Evolutionary conservation across 768 basidiomycete species (phyloP), one percentile per base, ranked within the genome.

Genomic region (Trametes cinnabarina): DNA sequence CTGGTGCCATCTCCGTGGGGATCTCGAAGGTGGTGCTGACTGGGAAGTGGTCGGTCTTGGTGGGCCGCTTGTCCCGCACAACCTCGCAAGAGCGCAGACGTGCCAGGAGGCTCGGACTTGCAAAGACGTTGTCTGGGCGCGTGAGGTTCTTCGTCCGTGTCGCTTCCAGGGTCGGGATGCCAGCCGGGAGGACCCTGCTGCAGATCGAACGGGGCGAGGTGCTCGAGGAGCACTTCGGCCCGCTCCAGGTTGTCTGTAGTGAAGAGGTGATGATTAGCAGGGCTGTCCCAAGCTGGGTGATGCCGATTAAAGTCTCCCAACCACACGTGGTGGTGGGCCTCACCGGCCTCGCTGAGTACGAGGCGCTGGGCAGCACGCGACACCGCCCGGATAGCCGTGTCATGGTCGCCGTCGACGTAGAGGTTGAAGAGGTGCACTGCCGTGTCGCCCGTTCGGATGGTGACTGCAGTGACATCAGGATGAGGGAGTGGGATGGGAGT

Each of bases 51-150:
- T 82, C 77, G 1, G 78, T 71, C 1, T 57, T 55, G 0, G 65
- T 49, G 0, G 69, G 71, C 3, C 46, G 57, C 0, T 47, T 10
- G 0, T 53, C 58, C 1, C 58, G 66, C 2, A 52, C 39, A 1
- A 67, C 66, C 12, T 68, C 41, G 62, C 78, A 80, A 7, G 47
- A 3, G 7, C 71, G 56, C 2, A 77, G 46, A 0, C 26, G 11
- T 2, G 71, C 63, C 0, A 52, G 20, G 0, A 73, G 40, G 2
- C 51, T 40, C 0, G 44, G 30, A 2, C 72, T 60, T 25, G 63
- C 57, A 55, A 76, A 82, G 0, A 82, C 73, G 50, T 82, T 82
- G 67, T 82, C 77, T 0, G 72, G 70, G 9, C 74, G 51, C 5
- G 75, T 74, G 49, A 66, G 69, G 53, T 76, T 78, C 19, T 73